Percentiles rank a stretch among this genome's conserved stretches.
Conservation (phyloP, 257 asterid species). For the Avicennia marina region DNA sequence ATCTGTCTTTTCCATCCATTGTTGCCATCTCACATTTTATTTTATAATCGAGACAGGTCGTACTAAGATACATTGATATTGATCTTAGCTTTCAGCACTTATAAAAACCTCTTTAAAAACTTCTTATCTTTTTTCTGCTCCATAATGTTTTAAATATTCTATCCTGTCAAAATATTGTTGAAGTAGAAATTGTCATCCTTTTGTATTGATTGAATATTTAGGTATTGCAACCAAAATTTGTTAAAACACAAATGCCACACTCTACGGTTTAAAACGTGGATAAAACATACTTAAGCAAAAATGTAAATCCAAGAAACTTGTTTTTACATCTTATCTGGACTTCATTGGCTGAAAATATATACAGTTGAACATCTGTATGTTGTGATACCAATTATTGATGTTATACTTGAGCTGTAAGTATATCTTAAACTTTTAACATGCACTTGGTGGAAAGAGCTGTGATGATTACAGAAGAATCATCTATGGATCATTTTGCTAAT, state of each 20-base stretch:
- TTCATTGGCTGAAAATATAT: background rate
- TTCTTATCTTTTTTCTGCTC: background rate
- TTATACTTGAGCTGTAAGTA: background rate
- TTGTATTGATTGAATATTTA: background rate
- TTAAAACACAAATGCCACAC: too few relatives aligned
- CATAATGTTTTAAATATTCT: too few relatives aligned
- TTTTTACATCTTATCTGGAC: background rate
- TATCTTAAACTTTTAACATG: too few relatives aligned
- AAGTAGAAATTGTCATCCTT: background rate
- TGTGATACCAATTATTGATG: background rate
- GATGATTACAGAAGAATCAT: too few relatives aligned
- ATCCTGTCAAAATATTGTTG: background rate
- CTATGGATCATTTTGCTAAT: too few relatives aligned
- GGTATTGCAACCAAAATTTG: background rate
- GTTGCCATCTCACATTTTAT: background rate
- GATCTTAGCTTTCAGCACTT: background rate
- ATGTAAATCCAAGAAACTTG: background rate
- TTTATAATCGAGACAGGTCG: background rate
- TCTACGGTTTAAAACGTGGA: too few relatives aligned
- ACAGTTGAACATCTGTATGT: background rate
- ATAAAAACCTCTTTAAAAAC: too few relatives aligned
- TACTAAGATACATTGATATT: slow-evolving; percentile 2
- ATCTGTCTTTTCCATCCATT: background rate
- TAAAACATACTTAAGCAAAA: too few relatives aligned
- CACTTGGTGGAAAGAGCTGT: too few relatives aligned